Conservation (phyloP, 2,329 filamentous ascomycete species). For the Diaporthe australafricana region DNA sequence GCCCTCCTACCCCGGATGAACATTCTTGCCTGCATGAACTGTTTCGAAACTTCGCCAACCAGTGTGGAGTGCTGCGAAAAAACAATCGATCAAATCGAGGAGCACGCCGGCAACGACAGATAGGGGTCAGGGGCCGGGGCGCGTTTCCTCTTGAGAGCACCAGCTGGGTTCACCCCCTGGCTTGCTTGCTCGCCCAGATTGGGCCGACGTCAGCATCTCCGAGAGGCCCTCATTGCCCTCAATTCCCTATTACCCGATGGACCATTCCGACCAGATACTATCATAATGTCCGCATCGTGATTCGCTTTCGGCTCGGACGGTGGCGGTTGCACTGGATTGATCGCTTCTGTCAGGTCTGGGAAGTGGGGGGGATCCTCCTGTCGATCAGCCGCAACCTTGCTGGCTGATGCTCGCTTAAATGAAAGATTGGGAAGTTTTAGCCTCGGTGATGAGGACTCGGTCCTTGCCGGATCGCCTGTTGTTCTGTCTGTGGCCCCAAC, state of each 20-base stretch:
- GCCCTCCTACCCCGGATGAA: constrained; percentile 20
- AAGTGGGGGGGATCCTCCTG: neutral
- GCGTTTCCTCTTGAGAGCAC: constrained; percentile 12
- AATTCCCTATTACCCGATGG: constrained; percentile 14
- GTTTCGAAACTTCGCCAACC: constrained; percentile 29
- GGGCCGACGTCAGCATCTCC: constrained; percentile 17
- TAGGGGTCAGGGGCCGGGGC: neutral
- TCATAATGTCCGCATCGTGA: constrained; percentile 19
- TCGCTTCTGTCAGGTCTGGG: neutral
- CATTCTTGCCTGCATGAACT: constrained; percentile 27
- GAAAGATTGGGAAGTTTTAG: neutral
- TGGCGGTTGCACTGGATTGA: neutral
- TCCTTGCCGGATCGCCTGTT: constrained; percentile 29
- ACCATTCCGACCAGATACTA: constrained; percentile 6
- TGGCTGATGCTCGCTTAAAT: neutral
- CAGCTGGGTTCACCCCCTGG: neutral
- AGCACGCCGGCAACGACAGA: neutral
- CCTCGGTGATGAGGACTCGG: constrained; percentile 22
- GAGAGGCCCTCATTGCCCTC: neutral
- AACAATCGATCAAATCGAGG: constrained; percentile 12
- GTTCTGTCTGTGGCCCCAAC: neutral
- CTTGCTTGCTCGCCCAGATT: constrained; percentile 3
- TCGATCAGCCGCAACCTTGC: constrained; percentile 21
- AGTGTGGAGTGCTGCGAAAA: neutral
- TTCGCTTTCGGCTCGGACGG: neutral